Percentiles rank a stretch among this genome's conserved stretches.
Conservation (phyloP, 345 rosid genomes). For the Jatropha curcas region DNA sequence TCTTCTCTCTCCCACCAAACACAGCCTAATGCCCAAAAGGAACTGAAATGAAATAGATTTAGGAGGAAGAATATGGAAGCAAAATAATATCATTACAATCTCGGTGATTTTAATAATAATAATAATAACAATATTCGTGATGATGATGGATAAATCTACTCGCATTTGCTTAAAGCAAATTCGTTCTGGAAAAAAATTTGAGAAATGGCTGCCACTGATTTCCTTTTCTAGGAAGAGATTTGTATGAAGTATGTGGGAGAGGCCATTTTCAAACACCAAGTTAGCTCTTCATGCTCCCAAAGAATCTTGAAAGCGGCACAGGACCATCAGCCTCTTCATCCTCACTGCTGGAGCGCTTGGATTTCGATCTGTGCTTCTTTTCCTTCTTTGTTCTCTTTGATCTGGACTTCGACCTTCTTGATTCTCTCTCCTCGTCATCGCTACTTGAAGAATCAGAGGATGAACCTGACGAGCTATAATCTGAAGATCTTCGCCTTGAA, state of each 20-base stretch:
- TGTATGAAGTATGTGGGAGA: conserved; percentile 14
- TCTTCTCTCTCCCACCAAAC: neutral
- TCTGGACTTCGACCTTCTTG: conserved; percentile 79
- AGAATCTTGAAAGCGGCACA: conserved; percentile 89
- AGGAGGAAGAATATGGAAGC: neutral
- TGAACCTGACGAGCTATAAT: conserved; percentile 58
- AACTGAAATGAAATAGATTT: neutral
- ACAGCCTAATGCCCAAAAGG: neutral
- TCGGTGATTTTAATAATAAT: neutral
- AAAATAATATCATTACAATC: conserved; percentile 22
- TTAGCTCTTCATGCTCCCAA: conserved; percentile 67
- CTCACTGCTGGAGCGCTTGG: conserved; percentile 47
- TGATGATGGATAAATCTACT: no score
- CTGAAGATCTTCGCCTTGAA: conserved; percentile 59
- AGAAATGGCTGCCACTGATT: neutral
- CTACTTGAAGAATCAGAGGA: conserved; percentile 76
- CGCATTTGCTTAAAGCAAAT: conserved; percentile 7
- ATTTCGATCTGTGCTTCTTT: conserved; percentile 67
- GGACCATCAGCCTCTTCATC: conserved; percentile 68
- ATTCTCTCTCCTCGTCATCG: conserved; percentile 71
- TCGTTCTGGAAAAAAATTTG: neutral
- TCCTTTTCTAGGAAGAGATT: conserved; percentile 14
- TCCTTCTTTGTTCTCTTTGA: conserved; percentile 64
- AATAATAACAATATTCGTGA: neutral
- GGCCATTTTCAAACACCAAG: conserved; percentile 13